These are phyloP conservation scores for Monosporascus ibericus DNA, from an alignment of 2,329 filamentous ascomycete genomes.

Conservation along the genomic window DNA sequence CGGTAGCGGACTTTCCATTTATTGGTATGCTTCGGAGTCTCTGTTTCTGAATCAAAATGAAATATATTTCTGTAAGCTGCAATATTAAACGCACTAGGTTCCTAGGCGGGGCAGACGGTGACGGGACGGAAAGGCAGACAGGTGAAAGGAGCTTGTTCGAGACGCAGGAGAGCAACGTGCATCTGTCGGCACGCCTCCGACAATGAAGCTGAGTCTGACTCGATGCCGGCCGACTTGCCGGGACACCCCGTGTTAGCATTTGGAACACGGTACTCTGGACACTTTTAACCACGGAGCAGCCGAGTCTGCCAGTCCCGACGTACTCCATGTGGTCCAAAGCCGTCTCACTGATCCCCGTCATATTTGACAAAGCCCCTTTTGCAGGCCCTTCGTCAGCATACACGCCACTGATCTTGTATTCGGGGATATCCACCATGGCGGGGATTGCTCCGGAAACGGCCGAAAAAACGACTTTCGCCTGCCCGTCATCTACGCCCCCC, in stretches of 20 bases:
- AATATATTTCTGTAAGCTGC: too few species aligned
- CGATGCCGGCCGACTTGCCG: neutral
- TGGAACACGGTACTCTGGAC: neutral
- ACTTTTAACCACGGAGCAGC: neutral
- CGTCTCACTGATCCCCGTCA: neutral
- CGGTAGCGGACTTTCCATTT: too few species aligned
- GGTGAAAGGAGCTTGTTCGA: conserved; percentile 5
- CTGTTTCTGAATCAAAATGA: too few species aligned
- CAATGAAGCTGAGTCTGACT: neutral
- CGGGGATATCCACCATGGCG: neutral
- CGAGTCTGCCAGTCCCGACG: neutral
- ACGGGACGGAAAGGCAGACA: conserved; percentile 5
- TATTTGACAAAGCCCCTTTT: conserved; percentile 1
- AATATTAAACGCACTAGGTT: conserved; percentile 8
- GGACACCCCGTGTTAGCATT: neutral
- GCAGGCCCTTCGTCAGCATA: conserved; percentile 5
- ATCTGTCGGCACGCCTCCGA: conserved; percentile 2
- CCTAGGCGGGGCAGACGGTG: conserved; percentile 4
- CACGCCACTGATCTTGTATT: conserved; percentile 4
- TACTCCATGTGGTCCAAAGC: neutral
- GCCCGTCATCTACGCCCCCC: conserved; percentile 6
- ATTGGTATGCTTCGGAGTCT: too few species aligned
- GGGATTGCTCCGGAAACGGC: neutral
- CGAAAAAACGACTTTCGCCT: neutral
- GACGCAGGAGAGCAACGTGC: conserved; percentile 6